These are phyloP conservation scores for Chionographis japonica DNA, from an alignment of 106 monocot species.

Conservation along the genomic window DNA sequence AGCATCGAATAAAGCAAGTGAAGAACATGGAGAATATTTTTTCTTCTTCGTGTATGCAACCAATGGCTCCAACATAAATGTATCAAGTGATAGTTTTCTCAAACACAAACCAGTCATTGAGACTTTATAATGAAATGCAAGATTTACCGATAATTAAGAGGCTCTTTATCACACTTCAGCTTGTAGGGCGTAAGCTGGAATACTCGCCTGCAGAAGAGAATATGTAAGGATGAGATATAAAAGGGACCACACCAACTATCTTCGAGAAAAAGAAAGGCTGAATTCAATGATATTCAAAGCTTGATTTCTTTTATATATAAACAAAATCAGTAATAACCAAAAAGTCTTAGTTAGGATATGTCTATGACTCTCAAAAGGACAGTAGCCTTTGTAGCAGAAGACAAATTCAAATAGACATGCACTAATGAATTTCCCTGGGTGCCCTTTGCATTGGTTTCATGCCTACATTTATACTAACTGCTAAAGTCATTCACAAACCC, in stretches of 20 bases:
- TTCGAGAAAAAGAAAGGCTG: background rate
- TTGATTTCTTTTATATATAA: background rate
- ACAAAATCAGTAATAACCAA: too few species aligned
- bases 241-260: background rate
- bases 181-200: slow-evolving; percentile 71
- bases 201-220: slow-evolving; percentile 50
- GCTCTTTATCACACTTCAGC: slow-evolving; percentile 87
- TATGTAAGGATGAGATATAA: background rate
- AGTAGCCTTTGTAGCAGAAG: too few species aligned
- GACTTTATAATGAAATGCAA: background rate
- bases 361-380: too few species aligned
- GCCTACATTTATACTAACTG: too few species aligned
- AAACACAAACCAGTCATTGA: background rate
- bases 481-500: too few species aligned
- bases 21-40: background rate
- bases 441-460: too few species aligned
- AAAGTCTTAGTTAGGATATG: too few species aligned
- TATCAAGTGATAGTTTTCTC: background rate
- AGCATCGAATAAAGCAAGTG: background rate
- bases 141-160: slow-evolving; percentile 72
- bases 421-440: too few species aligned
- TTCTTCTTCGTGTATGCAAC: background rate
- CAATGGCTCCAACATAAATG: too few species aligned
- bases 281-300: background rate
- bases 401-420: too few species aligned